These are phyloP conservation scores for Suhomyces emberorum DNA, from an alignment of 805 yeast species.

Conservation along the genomic window DNA sequence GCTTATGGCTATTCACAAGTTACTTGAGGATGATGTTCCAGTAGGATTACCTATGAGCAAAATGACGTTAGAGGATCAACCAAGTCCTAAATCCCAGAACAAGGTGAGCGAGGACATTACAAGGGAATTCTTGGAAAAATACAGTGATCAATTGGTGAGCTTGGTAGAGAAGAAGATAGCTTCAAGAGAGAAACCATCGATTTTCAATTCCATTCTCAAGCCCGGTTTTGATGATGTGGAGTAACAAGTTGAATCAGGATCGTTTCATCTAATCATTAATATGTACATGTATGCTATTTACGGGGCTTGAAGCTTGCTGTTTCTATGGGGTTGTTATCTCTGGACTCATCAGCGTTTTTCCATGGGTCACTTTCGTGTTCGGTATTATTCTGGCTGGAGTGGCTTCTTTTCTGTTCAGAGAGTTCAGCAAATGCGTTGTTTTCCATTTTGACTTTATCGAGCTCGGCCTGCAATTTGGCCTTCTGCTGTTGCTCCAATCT, in stretches of 20 bases:
- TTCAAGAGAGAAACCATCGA: not conserved
- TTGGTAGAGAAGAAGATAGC: constrained; percentile 24
- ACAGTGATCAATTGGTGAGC: constrained; percentile 36
- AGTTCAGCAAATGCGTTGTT: constrained; percentile 5
- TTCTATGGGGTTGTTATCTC: constrained; percentile 31
- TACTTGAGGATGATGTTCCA: constrained; percentile 12
- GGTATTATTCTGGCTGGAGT: not conserved
- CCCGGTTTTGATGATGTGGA: not conserved
- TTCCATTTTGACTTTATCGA: constrained; percentile 24
- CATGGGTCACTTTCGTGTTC: constrained; percentile 25
- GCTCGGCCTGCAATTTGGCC: constrained; percentile 28
- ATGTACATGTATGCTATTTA: constrained; percentile 10
- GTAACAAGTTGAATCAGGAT: not conserved
- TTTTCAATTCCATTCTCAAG: not conserved
- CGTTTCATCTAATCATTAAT: not conserved
- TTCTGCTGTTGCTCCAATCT: constrained; percentile 32
- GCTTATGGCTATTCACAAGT: constrained; percentile 16
- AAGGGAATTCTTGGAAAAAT: constrained; percentile 27
- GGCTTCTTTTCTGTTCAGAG: not conserved
- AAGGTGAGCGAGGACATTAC: not conserved
- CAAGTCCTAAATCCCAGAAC: not conserved
- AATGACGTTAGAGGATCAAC: not conserved
- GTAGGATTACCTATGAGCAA: not conserved
- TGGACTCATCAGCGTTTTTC: constrained; percentile 29
- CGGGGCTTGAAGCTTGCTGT: constrained; percentile 39